A percentile compares a stretch with the other conserved stretches of the same genome.
Evolutionary conservation across 257 asterid species (phyloP).

Genomic region (Datura wrightii): DNA sequence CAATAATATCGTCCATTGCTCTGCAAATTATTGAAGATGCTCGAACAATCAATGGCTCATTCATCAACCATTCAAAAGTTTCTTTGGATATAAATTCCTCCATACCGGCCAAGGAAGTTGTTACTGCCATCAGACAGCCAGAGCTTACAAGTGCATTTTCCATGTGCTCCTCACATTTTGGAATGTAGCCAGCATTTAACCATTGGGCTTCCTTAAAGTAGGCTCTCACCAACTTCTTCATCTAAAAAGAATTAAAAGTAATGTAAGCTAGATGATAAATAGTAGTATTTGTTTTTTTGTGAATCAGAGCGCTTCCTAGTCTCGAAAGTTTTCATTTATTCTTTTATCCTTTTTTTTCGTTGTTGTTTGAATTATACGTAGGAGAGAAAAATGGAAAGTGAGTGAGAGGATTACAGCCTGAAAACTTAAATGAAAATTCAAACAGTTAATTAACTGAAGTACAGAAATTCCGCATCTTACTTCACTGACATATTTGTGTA

Average conservation of each 20-base stretch:
- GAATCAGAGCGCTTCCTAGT: neutral
- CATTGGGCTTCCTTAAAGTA: neutral
- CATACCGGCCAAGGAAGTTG: slow-evolving; percentile 8
- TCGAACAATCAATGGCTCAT: slow-evolving; percentile 12
- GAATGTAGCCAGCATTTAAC: neutral
- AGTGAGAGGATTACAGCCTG: neutral
- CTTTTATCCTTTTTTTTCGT: no score
- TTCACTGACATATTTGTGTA: neutral
- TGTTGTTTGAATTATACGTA: neutral
- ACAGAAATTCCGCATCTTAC: neutral
- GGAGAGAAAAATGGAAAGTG: neutral
- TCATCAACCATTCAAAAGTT: neutral
- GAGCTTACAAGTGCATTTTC: slow-evolving; percentile 29
- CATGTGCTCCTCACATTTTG: neutral
- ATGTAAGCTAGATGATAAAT: no score
- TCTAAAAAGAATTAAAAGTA: neutral
- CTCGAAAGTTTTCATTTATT: neutral
- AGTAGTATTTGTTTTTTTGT: no score
- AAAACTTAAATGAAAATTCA: neutral
- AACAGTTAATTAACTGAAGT: neutral
- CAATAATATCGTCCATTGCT: slow-evolving; percentile 36
- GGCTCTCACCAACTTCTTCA: neutral
- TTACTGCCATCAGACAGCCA: slow-evolving; percentile 12
- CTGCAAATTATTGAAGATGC: slow-evolving; percentile 39
- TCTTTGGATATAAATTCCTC: neutral